Percentiles rank a stretch among this genome's conserved stretches.
Conservation (phyloP, 768 basidiomycete genomes). For the Amanita rubescens region DNA sequence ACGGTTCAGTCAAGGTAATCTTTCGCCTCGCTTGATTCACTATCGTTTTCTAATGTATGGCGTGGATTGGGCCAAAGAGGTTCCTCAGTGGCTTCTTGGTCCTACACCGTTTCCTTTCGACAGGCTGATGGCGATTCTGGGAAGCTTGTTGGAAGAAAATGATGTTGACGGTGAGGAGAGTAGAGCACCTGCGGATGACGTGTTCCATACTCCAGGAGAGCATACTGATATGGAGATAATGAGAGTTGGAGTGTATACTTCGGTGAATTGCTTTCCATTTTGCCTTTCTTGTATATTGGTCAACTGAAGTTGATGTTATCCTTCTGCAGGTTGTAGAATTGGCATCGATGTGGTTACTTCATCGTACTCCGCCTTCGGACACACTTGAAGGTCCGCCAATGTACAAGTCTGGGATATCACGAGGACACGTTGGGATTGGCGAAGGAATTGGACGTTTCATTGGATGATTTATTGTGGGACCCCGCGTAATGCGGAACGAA, state of each 20-base stretch:
- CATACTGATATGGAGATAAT: slow-evolving; percentile 69
- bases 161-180: slow-evolving; percentile 32
- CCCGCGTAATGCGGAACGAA: slow-evolving; percentile 21
- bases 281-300: too few relatives aligned
- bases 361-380: slow-evolving; percentile 53
- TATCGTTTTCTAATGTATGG: not conserved
- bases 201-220: slow-evolving; percentile 56
- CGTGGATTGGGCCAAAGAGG: slow-evolving; percentile 30
- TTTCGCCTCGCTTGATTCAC: not conserved
- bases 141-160: slow-evolving; percentile 69
- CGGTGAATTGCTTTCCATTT: slow-evolving; percentile 35
- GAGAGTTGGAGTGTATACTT: slow-evolving; percentile 49
- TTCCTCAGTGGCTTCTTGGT: slow-evolving; percentile 73
- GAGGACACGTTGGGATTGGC: slow-evolving; percentile 48
- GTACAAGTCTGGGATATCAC: slow-evolving; percentile 66
- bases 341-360: slow-evolving; percentile 54
- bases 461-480: slow-evolving; percentile 70
- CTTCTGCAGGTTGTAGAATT: slow-evolving; percentile 75
- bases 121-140: slow-evolving; percentile 72
- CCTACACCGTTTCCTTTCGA: slow-evolving; percentile 76
- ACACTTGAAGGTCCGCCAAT: slow-evolving; percentile 61
- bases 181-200: slow-evolving; percentile 32
- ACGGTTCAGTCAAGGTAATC: slow-evolving; percentile 40
- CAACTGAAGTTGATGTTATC: too few relatives aligned
- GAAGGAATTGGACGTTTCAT: slow-evolving; percentile 47